Evolutionary conservation across 176 grass and related monocot genomes (phyloP).

Genomic region (Cocos nucifera): DNA sequence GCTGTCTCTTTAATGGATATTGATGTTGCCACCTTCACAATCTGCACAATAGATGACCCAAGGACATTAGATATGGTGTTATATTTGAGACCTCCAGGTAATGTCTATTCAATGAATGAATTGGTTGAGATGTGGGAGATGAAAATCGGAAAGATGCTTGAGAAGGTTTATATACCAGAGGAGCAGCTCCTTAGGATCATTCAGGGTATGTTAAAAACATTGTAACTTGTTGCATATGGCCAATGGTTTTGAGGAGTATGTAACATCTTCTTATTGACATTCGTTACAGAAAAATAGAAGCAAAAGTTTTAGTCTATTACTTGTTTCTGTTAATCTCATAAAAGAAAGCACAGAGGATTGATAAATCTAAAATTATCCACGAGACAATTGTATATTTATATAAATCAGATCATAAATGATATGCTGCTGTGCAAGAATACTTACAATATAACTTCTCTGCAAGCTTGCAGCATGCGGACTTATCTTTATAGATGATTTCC

Average conservation of each 20-base stretch:
- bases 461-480: no score
- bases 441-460: no score
- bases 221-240: background rate
- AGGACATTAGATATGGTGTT: conserved; percentile 77
- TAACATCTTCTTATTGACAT: conserved; percentile 6
- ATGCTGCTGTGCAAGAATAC: no score
- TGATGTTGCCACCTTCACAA: conserved; percentile 72
- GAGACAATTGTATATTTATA: no score
- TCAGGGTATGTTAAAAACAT: conserved; percentile 34
- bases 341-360: no score
- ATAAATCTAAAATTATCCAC: no score
- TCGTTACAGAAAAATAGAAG: background rate
- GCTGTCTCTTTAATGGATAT: conserved; percentile 63
- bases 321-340: no score
- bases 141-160: conserved; percentile 52
- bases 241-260: background rate
- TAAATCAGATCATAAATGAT: no score
- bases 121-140: conserved; percentile 62
- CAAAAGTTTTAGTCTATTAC: no score
- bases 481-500: no score
- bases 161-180: conserved; percentile 41
- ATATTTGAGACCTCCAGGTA: conserved; percentile 67
- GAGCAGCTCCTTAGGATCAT: conserved; percentile 69
- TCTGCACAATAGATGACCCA: conserved; percentile 59
- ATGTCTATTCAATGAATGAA: conserved; percentile 64